Base-by-base conservation (phyloP, 306 rosid genomes). In the Geum urbanum region DNA sequence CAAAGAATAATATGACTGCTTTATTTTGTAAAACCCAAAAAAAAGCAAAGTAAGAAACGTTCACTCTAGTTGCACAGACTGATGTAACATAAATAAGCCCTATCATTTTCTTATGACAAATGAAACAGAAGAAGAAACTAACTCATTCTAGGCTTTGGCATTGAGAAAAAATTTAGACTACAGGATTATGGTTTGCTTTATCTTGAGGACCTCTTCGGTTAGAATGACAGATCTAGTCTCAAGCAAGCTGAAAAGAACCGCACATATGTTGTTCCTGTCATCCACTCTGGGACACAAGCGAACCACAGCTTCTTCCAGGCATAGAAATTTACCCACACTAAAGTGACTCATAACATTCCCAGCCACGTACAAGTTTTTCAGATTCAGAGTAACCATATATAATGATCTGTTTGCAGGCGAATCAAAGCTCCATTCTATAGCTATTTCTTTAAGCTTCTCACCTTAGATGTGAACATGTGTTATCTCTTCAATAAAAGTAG, bases 361-460 rank as follows among this genome's bases (percentile, higher is more conserved):
- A 3, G 3, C 9, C 57, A 55, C 58, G 10, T 9, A 11, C 2
- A 70, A 16, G 7, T 5, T 22, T 37, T n/a, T 18, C 1, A 71
- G 75, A 49, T 71, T 71, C 1, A 67, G 68, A 19, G 68, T 37
- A 10, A 40, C 35, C 6, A 71, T 18, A n/a, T 48, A 14, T 2
- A 71, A n/a, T 9, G 24, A n/a, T 59, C 8, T 71, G 3, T 32
- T 44, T 3, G 4, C n/a, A 32, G 48, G 67, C 1, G 67, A 59
- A 48, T 32, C 48, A 47, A 59, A 58, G 11, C 5, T 37, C 67
- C 75, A 71, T 6, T 18, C n/a, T 24, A 71, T 22, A 18, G 2
- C 2, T 19, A 59, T 10, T 5, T 14, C 9, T 18, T n/a, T 39
- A 4, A 71, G 58, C 14, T 16, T 58, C 58, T 71, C 74, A 4